A percentile compares a stretch with the other conserved stretches of the same genome.
These are phyloP conservation scores for Kwoniella heveanensis DNA, from an alignment of 768 basidiomycete genomes.

Conservation along the genomic window DNA sequence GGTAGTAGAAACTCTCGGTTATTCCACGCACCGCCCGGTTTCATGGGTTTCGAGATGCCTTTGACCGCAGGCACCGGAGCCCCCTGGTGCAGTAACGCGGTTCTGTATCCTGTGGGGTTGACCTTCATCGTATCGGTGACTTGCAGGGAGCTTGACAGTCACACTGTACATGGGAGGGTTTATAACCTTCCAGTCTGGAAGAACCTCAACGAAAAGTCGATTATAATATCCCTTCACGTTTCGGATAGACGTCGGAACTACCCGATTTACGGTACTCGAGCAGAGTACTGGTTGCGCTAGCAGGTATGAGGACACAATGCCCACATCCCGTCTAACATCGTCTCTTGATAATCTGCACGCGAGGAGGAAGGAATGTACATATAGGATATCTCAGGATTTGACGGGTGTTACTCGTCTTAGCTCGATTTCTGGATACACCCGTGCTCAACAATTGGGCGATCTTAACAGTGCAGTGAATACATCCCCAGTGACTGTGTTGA, in stretches of 20 bases:
- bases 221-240: not conserved
- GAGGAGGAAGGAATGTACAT: not conserved
- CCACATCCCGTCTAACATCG: too few species aligned
- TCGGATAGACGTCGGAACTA: not conserved
- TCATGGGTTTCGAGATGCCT: conserved; percentile 49
- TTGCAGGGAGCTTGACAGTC: not conserved
- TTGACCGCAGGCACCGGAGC: conserved; percentile 36
- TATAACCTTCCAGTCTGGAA: too few species aligned
- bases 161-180: too few species aligned
- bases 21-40: conserved; percentile 42
- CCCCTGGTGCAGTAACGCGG: conserved; percentile 33
- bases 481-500: too few species aligned
- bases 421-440: too few species aligned
- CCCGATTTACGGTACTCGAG: not conserved
- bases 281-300: not conserved
- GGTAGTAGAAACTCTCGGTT: too few species aligned
- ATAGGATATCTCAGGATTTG: not conserved
- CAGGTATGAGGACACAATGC: too few species aligned
- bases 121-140: conserved; percentile 3
- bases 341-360: not conserved
- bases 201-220: too few species aligned
- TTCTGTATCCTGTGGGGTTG: conserved; percentile 10
- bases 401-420: too few species aligned
- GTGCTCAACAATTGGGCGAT: too few species aligned
- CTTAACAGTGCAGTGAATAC: too few species aligned